Percentiles rank a stretch among this genome's conserved stretches.
phyloP scores from a whole-genome alignment of 2,329 filamentous ascomycete genomes.

The Colletotrichum noveboracense region DNA sequence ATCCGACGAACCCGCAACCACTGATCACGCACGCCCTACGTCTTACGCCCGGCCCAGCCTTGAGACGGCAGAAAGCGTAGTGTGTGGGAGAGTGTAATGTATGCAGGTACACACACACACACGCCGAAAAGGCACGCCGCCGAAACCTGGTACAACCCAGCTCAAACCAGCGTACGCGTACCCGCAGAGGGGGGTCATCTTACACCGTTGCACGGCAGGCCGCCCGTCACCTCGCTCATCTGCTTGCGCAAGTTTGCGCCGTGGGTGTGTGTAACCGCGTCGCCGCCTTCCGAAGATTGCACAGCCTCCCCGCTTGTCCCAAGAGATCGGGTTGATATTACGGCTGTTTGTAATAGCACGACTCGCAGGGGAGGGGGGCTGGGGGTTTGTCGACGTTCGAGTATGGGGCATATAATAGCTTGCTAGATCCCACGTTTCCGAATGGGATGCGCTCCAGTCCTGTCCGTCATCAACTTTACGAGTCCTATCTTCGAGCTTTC shows the following conservation, averaged over 20 bases:
- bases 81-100: not conserved
- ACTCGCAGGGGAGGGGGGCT: not conserved
- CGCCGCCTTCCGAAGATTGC: not conserved
- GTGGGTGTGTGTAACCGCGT: not conserved
- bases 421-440: not conserved
- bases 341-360: not conserved
- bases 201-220: not conserved
- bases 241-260: not conserved
- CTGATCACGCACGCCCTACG: not conserved
- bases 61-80: not conserved
- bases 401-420: not conserved
- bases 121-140: not conserved
- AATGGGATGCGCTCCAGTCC: not conserved
- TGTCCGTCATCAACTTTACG: not conserved
- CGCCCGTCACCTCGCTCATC: not conserved
- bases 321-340: not conserved
- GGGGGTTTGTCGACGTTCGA: not conserved
- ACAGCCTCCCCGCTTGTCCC: not conserved
- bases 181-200: not conserved
- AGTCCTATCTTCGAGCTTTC: not conserved
- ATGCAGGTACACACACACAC: not conserved
- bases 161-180: not conserved
- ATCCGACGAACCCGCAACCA: not conserved
- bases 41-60: not conserved
- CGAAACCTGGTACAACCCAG: not conserved